Evolutionary conservation across 495 filamentous ascomycete genomes (phyloP).

Genomic region (Penicillium fimorum): DNA sequence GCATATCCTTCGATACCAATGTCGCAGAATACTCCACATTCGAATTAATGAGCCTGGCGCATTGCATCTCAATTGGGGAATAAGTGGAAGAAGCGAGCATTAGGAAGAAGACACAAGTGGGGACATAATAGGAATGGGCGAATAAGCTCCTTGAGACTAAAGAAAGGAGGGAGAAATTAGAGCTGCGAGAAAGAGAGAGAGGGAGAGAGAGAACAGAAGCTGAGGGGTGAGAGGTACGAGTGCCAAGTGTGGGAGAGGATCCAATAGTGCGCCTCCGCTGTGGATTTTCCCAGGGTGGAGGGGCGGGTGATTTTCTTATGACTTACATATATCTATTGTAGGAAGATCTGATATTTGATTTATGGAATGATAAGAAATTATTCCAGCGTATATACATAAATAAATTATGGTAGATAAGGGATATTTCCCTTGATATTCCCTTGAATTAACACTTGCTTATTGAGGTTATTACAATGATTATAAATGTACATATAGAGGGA

Average conservation of each 20-base stretch:
- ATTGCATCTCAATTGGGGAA: slow-evolving; percentile 9
- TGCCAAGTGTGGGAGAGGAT: slow-evolving; percentile 21
- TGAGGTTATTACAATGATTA: too few species aligned
- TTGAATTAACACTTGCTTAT: too few species aligned
- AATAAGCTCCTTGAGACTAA: background rate
- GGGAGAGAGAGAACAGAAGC: slow-evolving; percentile 13
- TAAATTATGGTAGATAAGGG: too few species aligned
- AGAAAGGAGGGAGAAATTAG: background rate
- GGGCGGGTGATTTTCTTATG: slow-evolving; percentile 2
- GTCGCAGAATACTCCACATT: slow-evolving; percentile 1
- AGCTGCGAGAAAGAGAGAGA: slow-evolving; percentile 7
- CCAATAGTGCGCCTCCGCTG: slow-evolving; percentile 20
- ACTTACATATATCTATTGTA: too few species aligned
- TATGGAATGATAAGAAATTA: background rate
- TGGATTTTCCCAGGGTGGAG: slow-evolving; percentile 17
- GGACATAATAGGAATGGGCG: slow-evolving; percentile 16
- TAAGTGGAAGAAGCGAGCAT: slow-evolving; percentile 7
- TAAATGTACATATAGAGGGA: too few species aligned
- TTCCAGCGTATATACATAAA: too few species aligned
- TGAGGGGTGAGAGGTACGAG: slow-evolving; percentile 17
- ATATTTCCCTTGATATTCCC: too few species aligned
- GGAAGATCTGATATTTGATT: too few species aligned
- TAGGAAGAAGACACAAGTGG: slow-evolving; percentile 13
- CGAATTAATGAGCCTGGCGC: slow-evolving; percentile 6
- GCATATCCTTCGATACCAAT: background rate